phyloP scores from a whole-genome alignment of 805 yeast species.

The Cyberlindnera euphorbiiphila region DNA sequence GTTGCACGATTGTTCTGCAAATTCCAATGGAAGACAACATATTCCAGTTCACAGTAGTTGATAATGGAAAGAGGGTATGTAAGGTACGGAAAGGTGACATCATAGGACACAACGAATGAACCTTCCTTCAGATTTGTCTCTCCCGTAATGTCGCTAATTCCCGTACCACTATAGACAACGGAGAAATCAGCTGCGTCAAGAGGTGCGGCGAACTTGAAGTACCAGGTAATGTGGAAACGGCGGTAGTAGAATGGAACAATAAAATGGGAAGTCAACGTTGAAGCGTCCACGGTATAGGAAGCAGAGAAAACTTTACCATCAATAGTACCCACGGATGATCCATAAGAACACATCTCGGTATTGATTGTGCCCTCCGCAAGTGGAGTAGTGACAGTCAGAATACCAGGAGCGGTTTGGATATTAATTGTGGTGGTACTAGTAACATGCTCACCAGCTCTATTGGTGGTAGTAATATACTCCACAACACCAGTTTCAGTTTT shows the following conservation, averaged over 20 bases:
- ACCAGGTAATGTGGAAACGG: conserved; percentile 19
- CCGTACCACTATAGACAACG: conserved; percentile 9
- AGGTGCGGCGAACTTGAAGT: conserved; percentile 14
- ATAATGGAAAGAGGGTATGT: conserved; percentile 1
- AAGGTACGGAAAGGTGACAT: conserved; percentile 4
- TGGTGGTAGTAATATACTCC: too few relatives aligned
- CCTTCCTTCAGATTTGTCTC: conserved; percentile 19
- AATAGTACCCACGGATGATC: conserved; percentile 3
- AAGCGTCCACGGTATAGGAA: not conserved
- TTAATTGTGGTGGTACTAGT: too few relatives aligned
- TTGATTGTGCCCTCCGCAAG: not conserved
- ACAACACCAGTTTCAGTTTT: too few relatives aligned
- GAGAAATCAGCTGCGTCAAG: conserved; percentile 15
- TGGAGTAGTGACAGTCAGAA: conserved; percentile 5
- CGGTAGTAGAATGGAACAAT: conserved; percentile 1
- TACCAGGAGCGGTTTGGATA: not conserved
- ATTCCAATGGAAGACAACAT: conserved; percentile 9
- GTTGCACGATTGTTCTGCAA: conserved; percentile 1
- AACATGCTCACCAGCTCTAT: too few relatives aligned
- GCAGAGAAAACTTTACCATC: not conserved
- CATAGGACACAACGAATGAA: conserved; percentile 12
- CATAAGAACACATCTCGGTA: not conserved
- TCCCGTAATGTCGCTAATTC: conserved; percentile 9
- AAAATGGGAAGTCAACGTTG: not conserved
- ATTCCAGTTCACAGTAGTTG: conserved; percentile 10